phyloP scores from a whole-genome alignment of 805 yeast genomes.

The Naumovozyma castellii region DNA sequence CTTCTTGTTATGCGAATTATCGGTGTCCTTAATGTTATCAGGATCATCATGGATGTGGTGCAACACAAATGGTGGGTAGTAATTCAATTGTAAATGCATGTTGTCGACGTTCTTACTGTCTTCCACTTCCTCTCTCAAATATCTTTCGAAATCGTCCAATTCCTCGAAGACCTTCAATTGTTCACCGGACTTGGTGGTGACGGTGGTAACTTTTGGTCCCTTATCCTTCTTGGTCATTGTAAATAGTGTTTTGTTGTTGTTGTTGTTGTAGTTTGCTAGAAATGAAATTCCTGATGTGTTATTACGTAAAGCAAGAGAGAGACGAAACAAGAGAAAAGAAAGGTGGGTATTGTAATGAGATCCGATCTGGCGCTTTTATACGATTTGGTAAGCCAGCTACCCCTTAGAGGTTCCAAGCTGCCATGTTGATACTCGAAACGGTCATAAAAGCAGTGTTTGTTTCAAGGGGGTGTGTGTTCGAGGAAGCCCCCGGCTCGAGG shows the following conservation, averaged over 20 bases:
- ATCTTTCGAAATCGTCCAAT: slow-evolving; percentile 51
- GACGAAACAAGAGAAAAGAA: too few relatives aligned
- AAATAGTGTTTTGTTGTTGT: neutral
- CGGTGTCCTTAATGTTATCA: slow-evolving; percentile 62
- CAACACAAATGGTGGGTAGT: slow-evolving; percentile 66
- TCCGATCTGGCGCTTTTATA: too few relatives aligned
- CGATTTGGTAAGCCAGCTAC: too few relatives aligned
- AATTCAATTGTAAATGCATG: slow-evolving; percentile 54
- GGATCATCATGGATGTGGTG: slow-evolving; percentile 58
- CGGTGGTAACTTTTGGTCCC: slow-evolving; percentile 22
- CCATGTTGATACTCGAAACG: too few relatives aligned
- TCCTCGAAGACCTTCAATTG: slow-evolving; percentile 45
- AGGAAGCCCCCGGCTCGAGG: too few relatives aligned
- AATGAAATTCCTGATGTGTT: too few relatives aligned
- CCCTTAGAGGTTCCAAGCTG: too few relatives aligned
- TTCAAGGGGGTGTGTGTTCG: too few relatives aligned
- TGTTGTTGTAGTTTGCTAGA: neutral
- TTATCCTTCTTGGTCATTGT: slow-evolving; percentile 24
- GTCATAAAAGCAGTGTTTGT: too few relatives aligned
- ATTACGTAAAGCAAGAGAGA: too few relatives aligned
- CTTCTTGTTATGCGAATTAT: slow-evolving; percentile 61
- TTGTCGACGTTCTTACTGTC: slow-evolving; percentile 66
- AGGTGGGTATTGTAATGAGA: too few relatives aligned
- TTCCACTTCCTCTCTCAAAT: slow-evolving; percentile 61
- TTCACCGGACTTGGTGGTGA: slow-evolving; percentile 25